Evolutionary conservation across 768 basidiomycete species (phyloP), one percentile per base, ranked within the genome.

Genomic region (Dictyophora rubrovolvata): DNA sequence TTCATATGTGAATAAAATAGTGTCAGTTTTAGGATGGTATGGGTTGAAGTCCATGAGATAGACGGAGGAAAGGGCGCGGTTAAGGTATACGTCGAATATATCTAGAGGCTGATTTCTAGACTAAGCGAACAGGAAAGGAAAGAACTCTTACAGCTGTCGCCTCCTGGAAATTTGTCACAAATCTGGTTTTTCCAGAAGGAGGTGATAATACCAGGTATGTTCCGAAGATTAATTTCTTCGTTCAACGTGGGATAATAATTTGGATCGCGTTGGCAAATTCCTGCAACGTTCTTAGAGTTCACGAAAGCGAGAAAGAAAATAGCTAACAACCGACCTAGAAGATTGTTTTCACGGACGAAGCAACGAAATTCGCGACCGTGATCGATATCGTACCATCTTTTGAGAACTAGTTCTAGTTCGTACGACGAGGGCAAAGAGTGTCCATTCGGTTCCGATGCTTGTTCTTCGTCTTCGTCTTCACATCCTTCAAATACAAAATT

Each of bases 21-120:
- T 69, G 65, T 97, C 93, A n/a, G 95, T 96, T 37, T 81, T 83
- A 4, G 84, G 80, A 11, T 85, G 80, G 66, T 87, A 96, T 0
- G 93, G 91, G 63, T 93, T 93, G 72, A 97, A 92, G 69, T 97
- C 95, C 66, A 98, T 69, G 64, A 98, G 76, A 70, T 93, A 87
- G 16, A 83, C 89, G 11, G 82, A 77, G 1, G 78, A 70, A 36
- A 91, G 76, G 68, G 93, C 84, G 28, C 91, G 85, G 1, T 91
- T 92, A 36, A 97, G 79, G 61, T 94, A 80, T 50, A 96, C 71
- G 68, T 98, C 94, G 65, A 98, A 86, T 9, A 80, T 74, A 67
- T 96, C 94, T 94, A 66, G 42, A 42, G 21, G 20, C 14, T 28
- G 36, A 46, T 20, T 55, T 18, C 20, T 36, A 46, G 1, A 47